Evolutionary conservation across 2,329 filamentous ascomycete genomes (phyloP).

Genomic region (Penicillium sp.): DNA sequence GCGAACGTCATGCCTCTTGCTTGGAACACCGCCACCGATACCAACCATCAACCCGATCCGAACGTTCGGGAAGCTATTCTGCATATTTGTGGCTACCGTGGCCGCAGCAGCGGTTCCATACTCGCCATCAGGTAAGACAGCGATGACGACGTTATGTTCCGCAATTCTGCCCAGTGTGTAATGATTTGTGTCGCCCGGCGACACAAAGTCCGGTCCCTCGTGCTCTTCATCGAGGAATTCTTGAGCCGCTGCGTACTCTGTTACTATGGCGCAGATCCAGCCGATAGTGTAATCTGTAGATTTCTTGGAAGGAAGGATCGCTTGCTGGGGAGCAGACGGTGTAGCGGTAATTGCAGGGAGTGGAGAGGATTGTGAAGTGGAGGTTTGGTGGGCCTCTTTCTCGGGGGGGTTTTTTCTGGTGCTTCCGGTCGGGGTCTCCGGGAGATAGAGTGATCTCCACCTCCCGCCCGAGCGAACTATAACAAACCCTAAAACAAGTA

Average conservation of each 20-base stretch:
- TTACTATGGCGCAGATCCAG: not conserved
- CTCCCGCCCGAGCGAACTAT: no score
- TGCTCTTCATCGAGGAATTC: not conserved
- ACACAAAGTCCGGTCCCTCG: not conserved
- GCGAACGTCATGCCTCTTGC: slow-evolving; percentile 17
- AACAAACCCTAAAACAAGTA: no score
- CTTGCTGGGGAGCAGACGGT: no score
- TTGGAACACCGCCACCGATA: slow-evolving; percentile 21
- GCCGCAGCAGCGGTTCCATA: not conserved
- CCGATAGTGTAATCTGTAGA: not conserved
- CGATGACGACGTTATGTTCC: not conserved
- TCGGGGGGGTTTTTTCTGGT: no score
- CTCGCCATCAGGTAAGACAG: not conserved
- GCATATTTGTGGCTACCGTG: not conserved
- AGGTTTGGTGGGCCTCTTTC: no score
- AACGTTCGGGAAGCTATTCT: not conserved
- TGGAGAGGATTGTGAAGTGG: no score
- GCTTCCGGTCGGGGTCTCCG: no score
- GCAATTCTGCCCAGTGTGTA: not conserved
- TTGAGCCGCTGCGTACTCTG: not conserved
- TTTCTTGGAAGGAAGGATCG: no score
- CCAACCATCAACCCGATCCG: slow-evolving; percentile 18
- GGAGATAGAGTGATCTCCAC: no score
- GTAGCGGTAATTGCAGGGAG: not conserved
- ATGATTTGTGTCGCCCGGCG: not conserved